phyloP scores from a whole-genome alignment of 345 rosid genomes.

The Melaleuca alternifolia region DNA sequence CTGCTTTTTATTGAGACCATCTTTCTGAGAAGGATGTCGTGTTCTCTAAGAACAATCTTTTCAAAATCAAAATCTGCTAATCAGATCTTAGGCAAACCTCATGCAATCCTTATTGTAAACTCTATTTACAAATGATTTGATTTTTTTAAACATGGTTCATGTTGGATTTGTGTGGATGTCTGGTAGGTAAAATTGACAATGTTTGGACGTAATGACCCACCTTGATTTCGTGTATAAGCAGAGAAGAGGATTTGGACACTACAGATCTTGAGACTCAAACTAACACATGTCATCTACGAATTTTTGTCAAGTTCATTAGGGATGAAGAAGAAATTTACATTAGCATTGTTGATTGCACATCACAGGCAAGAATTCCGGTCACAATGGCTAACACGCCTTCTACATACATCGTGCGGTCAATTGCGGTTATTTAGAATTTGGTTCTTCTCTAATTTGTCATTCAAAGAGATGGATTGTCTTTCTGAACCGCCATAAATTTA shows the following conservation, averaged over 20 bases:
- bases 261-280: background rate
- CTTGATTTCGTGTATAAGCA: background rate
- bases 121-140: background rate
- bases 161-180: background rate
- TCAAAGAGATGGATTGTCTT: background rate
- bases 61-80: background rate
- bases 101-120: background rate
- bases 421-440: background rate
- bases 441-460: background rate
- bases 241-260: background rate
- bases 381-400: rapidly evolving
- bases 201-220: background rate
- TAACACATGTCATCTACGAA: background rate
- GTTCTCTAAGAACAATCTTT: background rate
- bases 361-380: background rate
- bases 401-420: background rate
- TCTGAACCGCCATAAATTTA: background rate
- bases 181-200: background rate
- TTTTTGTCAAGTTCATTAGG: background rate
- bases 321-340: background rate
- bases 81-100: background rate
- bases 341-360: background rate
- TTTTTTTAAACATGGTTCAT: background rate
- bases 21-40: background rate
- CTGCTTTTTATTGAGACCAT: background rate